Evolutionary conservation across 148 eudicot species (phyloP), one percentile per base, ranked within the genome.

Genomic region (Rhododendron vialii): DNA sequence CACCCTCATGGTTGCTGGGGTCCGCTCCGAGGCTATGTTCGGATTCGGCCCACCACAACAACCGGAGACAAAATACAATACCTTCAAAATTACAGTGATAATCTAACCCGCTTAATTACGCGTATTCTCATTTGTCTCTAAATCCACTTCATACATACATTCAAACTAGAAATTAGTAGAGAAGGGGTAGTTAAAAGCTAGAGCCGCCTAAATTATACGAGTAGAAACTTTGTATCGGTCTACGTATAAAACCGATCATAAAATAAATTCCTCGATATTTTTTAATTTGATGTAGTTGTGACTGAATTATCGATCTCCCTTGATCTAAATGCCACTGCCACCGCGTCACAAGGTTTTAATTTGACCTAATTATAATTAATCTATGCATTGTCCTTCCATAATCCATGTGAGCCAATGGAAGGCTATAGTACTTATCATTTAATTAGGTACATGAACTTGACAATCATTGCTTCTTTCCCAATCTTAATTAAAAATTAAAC

Each of bases 361-460:
- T 63, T 82, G 51, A 17, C 24, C 24, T 63, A 41, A 41, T 6
- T 41, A 41, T 41, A 41, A 41, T 41, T 82, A 51, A 81, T 65
- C 2, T n/a, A 41, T 82, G 47, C 11, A 61, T 38, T 59, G 67
- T 8, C 48, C 45, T 55, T 61, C 48, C 67, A 53, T 33, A 81
- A 81, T 20, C 67, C 83, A 81, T 81, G 83, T 81, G 83, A 81
- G 67, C 67, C 83, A 53, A 81, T 81, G 12, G 22, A 81, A 81
- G 38, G 20, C 17, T 17, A 50, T 51, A 0, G 41, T 38, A 38
- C 41, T 38, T 55, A 55, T 81, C 8, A 30, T 50, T 33, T n/a
- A 50, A n/a, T 65, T 71, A 13, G 20, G 76, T 35, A 51, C 30
- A 28, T 81, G 83, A 50, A 48, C 55, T 33, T 53, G 4, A 28